A percentile compares a stretch with the other conserved stretches of the same genome.
phyloP scores from a whole-genome alignment of 345 rosid species.

The Hibiscus trionum region DNA sequence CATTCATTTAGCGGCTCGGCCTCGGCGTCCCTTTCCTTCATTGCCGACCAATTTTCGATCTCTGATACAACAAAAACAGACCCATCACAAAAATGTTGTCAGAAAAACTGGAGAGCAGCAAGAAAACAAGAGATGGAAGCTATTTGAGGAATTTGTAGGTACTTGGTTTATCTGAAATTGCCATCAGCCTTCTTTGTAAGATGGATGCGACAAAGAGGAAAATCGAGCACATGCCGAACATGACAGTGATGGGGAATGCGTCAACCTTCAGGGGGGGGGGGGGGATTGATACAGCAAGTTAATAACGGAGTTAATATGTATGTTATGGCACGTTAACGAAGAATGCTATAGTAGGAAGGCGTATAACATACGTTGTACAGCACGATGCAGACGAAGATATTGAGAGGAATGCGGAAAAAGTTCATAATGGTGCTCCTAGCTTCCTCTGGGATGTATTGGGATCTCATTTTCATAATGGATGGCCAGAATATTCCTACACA shows the following conservation, averaged over 20 bases:
- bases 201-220: conserved; percentile 85
- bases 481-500: too few relatives aligned
- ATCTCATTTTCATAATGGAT: conserved; percentile 30
- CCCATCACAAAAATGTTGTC: too few relatives aligned
- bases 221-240: conserved; percentile 37
- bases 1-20: conserved; percentile 66
- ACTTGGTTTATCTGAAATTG: too few relatives aligned
- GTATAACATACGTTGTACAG: conserved; percentile 64
- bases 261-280: not conserved
- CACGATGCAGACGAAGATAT: conserved; percentile 81
- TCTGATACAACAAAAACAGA: too few relatives aligned
- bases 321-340: too few relatives aligned
- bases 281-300: too few relatives aligned
- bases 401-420: conserved; percentile 94
- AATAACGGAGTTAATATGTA: too few relatives aligned
- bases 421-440: conserved; percentile 99
- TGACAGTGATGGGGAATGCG: conserved; percentile 67
- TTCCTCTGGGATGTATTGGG: conserved; percentile 96
- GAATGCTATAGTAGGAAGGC: not conserved
- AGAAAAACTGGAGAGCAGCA: too few relatives aligned
- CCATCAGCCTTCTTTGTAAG: conserved; percentile 9
- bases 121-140: too few relatives aligned
- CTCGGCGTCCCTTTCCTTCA: conserved; percentile 56
- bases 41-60: conserved; percentile 31
- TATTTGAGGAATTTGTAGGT: too few relatives aligned